A percentile compares a stretch with the other conserved stretches of the same genome.
Conservation (phyloP, 495 filamentous ascomycete species). For the Rostrohypoxylon terebratum region DNA sequence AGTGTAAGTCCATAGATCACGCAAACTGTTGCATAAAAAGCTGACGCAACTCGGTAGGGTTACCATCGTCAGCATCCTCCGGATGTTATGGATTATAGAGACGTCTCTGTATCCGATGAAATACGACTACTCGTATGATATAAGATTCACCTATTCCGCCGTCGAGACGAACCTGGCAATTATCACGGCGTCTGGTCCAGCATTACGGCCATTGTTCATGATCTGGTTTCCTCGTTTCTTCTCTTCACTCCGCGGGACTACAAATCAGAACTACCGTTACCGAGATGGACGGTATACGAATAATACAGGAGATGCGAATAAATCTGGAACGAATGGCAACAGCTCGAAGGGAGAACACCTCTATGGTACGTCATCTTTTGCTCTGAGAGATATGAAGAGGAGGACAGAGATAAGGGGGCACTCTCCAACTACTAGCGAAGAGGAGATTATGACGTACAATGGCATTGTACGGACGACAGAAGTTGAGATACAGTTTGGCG, state of each 20-base stretch:
- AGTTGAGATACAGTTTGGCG: constrained; percentile 44
- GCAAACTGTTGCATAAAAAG: no score
- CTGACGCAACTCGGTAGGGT: constrained; percentile 54
- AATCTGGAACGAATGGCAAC: constrained; percentile 24
- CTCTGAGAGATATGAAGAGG: constrained; percentile 45
- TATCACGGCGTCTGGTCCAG: constrained; percentile 62
- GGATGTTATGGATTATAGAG: constrained; percentile 49
- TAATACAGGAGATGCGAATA: constrained; percentile 39
- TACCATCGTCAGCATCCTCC: constrained; percentile 62
- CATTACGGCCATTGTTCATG: constrained; percentile 57
- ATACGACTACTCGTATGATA: constrained; percentile 49
- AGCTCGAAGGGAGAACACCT: constrained; percentile 28
- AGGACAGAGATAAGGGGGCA: constrained; percentile 54
- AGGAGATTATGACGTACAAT: constrained; percentile 59
- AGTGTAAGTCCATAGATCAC: constrained; percentile 51
- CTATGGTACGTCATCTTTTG: constrained; percentile 45
- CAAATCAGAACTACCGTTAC: constrained; percentile 41
- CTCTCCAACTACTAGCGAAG: constrained; percentile 55
- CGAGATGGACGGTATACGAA: constrained; percentile 29
- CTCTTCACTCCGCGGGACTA: constrained; percentile 36
- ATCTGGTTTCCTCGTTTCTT: constrained; percentile 57
- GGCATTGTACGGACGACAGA: constrained; percentile 59
- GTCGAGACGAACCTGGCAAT: constrained; percentile 68
- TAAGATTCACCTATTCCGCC: constrained; percentile 64
- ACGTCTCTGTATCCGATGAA: constrained; percentile 43